phyloP scores from a whole-genome alignment of 192 early-diverging fungal species.

The Umbelopsis ramanniana region DNA sequence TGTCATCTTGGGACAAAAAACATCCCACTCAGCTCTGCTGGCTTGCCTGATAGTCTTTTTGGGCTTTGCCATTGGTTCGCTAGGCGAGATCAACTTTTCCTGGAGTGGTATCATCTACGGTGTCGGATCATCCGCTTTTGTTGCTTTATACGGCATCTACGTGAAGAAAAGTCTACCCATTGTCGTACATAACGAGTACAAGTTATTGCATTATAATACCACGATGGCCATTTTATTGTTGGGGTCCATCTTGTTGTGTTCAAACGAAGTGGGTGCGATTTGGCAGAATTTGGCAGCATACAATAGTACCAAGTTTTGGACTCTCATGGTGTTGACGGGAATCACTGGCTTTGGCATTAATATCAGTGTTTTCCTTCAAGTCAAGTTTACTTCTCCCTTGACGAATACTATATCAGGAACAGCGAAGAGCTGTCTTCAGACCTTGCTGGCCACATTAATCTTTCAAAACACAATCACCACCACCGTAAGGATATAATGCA shows the following conservation, averaged over 20 bases:
- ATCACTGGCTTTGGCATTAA: conserved; percentile 68
- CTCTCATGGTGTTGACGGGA: conserved; percentile 63
- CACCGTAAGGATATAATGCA: conserved; percentile 45
- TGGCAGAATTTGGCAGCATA: conserved; percentile 43
- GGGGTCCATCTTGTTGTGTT: conserved; percentile 56
- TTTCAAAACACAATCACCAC: conserved; percentile 63
- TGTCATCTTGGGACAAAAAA: conserved; percentile 48
- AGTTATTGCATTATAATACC: conserved; percentile 69
- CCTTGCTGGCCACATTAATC: conserved; percentile 60
- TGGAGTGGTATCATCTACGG: conserved; percentile 56
- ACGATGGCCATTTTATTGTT: conserved; percentile 61
- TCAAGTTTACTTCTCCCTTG: conserved; percentile 68
- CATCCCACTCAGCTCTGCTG: conserved; percentile 42
- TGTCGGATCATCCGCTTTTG: conserved; percentile 59
- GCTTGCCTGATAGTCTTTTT: conserved; percentile 56
- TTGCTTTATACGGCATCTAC: conserved; percentile 65
- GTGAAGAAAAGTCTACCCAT: conserved; percentile 60
- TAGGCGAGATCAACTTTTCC: conserved; percentile 63
- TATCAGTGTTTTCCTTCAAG: conserved; percentile 70
- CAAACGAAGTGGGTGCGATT: conserved; percentile 60
- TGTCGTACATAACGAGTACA: conserved; percentile 69
- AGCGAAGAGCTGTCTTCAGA: conserved; percentile 69
- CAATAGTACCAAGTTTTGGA: conserved; percentile 53
- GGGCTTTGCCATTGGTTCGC: conserved; percentile 60
- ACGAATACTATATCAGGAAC: conserved; percentile 73